Base-by-base conservation (phyloP, 2,329 filamentous ascomycete genomes). In the Simplicillium aogashimaense region DNA sequence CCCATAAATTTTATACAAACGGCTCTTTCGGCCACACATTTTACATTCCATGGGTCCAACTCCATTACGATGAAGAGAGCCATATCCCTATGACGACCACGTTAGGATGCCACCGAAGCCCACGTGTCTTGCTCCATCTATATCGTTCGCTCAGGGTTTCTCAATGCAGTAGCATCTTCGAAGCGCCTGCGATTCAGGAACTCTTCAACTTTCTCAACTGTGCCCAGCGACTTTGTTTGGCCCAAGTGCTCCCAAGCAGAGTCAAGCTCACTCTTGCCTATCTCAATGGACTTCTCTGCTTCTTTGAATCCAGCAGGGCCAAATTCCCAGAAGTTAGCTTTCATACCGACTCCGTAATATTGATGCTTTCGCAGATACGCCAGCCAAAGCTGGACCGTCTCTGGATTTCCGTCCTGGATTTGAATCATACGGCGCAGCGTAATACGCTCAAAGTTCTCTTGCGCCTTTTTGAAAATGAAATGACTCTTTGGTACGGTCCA, bases 331-430 rank as follows among this genome's bases (percentile, higher is more conserved):
- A 97, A 76, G 59, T 98, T 95, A 39, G 92, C 92, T 73, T 98
- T 98, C 88, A 98, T 94, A 53, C 92, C 92, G 32, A 97, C 82
- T n/a, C 92, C 92, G 50, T 94, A 86, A 59, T 92, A 94, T 33
- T 88, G 86, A 57, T 95, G 83, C 64, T 94, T 94, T 55, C 85
- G 78, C 56, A 98, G 61, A 57, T 94, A 97, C 0, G 87, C 88
- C 43, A 98, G 67, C 92, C 92, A 98, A 20, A 89, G 63, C 61
- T 94, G 83, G 29, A 98, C 88, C 1, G 80, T 82, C 58, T 95
- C 86, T 1, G 88, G 81, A 54, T 95, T 74, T 1, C 88, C 92
- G 55, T 97, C 92, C 49, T 86, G 83, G 55, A 98, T 92, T 63
- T 95, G 88, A 39, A 98, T 88, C 53, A 95, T 61, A 12, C 92